Evolutionary conservation across 2,329 filamentous ascomycete species (phyloP).

Genomic region (Cryphonectria naterciae): DNA sequence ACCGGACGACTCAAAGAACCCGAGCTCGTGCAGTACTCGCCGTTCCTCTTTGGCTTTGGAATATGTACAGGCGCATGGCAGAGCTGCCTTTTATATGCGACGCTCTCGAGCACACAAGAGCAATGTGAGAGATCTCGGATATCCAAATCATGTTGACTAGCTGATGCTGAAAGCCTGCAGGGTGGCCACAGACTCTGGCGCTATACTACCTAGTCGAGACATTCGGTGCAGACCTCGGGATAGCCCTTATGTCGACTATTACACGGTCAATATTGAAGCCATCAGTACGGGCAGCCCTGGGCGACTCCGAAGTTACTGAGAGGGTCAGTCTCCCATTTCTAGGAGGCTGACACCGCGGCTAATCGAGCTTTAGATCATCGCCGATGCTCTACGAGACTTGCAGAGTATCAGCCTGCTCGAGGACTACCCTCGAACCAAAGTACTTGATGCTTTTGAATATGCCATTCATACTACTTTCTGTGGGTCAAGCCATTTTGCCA

Average conservation of each 20-base stretch:
- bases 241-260: neutral
- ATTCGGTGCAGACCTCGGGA: neutral
- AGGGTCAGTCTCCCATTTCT: neutral
- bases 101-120: neutral
- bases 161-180: neutral
- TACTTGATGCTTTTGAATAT: no score
- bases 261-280: neutral
- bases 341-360: no score
- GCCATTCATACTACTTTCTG: no score
- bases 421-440: no score
- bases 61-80: constrained; percentile 1
- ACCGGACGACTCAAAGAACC: neutral
- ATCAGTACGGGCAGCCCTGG: neutral
- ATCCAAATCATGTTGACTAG: neutral
- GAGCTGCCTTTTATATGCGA: constrained; percentile 1
- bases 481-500: no score
- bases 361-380: no score
- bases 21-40: neutral
- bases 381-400: no score
- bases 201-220: neutral
- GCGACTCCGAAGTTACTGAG: neutral
- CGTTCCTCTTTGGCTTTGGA: neutral
- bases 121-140: neutral
- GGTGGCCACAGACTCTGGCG: neutral
- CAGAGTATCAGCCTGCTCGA: no score